phyloP scores from a whole-genome alignment of 176 grass and related monocot species.

The Aegilops umbellulata region DNA sequence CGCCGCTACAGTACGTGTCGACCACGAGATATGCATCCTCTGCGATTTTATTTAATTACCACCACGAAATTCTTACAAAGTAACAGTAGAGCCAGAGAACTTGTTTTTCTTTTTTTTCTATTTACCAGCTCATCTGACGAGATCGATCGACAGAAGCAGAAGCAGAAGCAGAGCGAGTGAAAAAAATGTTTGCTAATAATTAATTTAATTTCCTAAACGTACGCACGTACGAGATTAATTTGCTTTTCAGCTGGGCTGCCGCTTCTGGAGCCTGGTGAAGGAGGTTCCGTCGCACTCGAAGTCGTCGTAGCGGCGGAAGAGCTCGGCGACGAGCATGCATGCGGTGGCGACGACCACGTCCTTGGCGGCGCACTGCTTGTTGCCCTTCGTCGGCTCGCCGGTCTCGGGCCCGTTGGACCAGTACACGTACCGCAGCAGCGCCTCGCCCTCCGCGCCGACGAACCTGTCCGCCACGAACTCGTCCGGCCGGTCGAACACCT shows the following conservation, averaged over 20 bases:
- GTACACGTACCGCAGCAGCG: constrained; percentile 62
- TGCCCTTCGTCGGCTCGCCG: constrained; percentile 26
- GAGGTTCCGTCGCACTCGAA: constrained; percentile 37
- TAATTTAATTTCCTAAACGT: neutral
- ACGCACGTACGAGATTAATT: too few relatives aligned
- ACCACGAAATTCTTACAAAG: neutral
- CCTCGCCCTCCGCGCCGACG: constrained; percentile 45
- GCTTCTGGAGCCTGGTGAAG: constrained; percentile 62
- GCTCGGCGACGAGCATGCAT: constrained; percentile 78
- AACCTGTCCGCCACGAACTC: constrained; percentile 64
- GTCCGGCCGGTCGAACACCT: constrained; percentile 71
- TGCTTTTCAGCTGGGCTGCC: neutral
- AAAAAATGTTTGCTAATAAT: neutral
- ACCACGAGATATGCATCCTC: too few relatives aligned
- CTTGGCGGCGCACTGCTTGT: constrained; percentile 97
- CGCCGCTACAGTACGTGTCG: too few relatives aligned
- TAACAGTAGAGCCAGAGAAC: neutral
- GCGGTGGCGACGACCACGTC: constrained; percentile 77
- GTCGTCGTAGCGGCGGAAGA: constrained; percentile 71
- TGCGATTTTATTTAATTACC: neutral
- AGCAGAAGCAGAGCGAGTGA: neutral
- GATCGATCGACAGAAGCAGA: neutral
- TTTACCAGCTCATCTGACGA: neutral
- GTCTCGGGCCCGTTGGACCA: constrained; percentile 93
- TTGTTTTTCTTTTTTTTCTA: neutral